Conservation (phyloP, 352 stramenopile species). For the Globisporangium viniferum region DNA sequence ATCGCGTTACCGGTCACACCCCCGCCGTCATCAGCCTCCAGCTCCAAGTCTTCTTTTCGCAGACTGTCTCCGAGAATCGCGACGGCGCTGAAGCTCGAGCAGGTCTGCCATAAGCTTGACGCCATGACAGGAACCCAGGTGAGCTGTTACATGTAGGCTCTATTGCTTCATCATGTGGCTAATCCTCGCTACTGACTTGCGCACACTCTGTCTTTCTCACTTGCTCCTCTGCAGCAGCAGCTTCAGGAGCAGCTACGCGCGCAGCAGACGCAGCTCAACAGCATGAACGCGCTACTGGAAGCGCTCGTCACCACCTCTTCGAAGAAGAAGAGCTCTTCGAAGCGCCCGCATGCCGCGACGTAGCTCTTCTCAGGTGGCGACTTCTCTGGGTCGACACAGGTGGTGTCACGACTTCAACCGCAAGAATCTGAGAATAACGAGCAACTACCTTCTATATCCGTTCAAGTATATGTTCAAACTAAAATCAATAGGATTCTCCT, state of each 20-base stretch:
- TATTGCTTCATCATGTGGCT: not conserved
- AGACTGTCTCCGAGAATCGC: conserved; percentile 24
- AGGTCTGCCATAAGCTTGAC: conserved; percentile 35
- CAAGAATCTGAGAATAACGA: conserved; percentile 8
- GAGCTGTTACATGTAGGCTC: not conserved
- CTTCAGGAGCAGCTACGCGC: conserved; percentile 29
- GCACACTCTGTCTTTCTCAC: not conserved
- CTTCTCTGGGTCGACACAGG: not conserved
- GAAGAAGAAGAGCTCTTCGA: not conserved
- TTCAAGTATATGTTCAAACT: not conserved
- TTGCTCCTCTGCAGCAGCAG: conserved; percentile 22
- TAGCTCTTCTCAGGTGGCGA: not conserved
- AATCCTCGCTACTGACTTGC: not conserved
- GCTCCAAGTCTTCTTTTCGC: conserved; percentile 8
- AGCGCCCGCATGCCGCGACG: not conserved
- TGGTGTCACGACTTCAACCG: not conserved
- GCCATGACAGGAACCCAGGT: conserved; percentile 34
- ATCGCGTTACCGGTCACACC: conserved; percentile 2
- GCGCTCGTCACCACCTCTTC: conserved; percentile 3
- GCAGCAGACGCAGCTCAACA: conserved; percentile 42
- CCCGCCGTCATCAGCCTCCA: not conserved
- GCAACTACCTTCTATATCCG: not conserved
- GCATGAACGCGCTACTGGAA: conserved; percentile 33
- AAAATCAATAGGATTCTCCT: not conserved
- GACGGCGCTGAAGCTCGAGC: conserved; percentile 22